Percentiles rank a stretch among this genome's conserved stretches.
These are phyloP conservation scores for Sanghuangporus baumii DNA, from an alignment of 1,284 basidiomycete genomes.

Conservation along the genomic window DNA sequence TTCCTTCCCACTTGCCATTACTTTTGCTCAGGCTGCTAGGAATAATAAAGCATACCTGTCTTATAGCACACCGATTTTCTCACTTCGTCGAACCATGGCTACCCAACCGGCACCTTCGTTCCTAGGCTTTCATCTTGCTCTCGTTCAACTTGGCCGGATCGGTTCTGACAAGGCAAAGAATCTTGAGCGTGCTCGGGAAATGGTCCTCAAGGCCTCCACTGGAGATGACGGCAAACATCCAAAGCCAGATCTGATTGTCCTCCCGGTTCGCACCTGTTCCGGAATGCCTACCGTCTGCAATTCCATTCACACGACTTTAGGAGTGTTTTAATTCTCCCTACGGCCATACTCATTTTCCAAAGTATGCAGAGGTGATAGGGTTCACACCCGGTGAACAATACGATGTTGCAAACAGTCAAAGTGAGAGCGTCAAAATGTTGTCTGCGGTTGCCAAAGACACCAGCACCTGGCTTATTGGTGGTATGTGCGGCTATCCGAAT, in stretches of 20 bases:
- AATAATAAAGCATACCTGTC: background rate
- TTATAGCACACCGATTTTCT: background rate
- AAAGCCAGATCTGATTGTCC: slow-evolving; percentile 78
- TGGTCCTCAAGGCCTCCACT: slow-evolving; percentile 67
- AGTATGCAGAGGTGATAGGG: slow-evolving; percentile 79
- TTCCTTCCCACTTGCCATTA: background rate
- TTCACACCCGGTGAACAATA: slow-evolving; percentile 53
- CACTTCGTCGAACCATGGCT: background rate
- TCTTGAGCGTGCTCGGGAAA: slow-evolving; percentile 72
- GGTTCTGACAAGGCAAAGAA: slow-evolving; percentile 68
- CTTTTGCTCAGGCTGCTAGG: background rate
- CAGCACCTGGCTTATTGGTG: slow-evolving; percentile 89
- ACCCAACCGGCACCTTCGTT: slow-evolving; percentile 33
- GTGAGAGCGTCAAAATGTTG: slow-evolving; percentile 80
- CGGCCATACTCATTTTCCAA: slow-evolving; percentile 79
- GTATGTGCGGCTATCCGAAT: slow-evolving; percentile 35
- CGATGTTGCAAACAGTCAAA: slow-evolving; percentile 51
- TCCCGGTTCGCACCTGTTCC: slow-evolving; percentile 58
- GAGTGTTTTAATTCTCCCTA: slow-evolving; percentile 99
- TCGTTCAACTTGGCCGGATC: slow-evolving; percentile 79
- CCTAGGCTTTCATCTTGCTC: slow-evolving; percentile 76
- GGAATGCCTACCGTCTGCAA: background rate
- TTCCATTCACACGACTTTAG: slow-evolving; percentile 34
- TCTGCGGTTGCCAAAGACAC: slow-evolving; percentile 78
- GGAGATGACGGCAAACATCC: slow-evolving; percentile 32